phyloP scores from a whole-genome alignment of 106 monocot genomes.

The Apostasia shenzhenica region DNA sequence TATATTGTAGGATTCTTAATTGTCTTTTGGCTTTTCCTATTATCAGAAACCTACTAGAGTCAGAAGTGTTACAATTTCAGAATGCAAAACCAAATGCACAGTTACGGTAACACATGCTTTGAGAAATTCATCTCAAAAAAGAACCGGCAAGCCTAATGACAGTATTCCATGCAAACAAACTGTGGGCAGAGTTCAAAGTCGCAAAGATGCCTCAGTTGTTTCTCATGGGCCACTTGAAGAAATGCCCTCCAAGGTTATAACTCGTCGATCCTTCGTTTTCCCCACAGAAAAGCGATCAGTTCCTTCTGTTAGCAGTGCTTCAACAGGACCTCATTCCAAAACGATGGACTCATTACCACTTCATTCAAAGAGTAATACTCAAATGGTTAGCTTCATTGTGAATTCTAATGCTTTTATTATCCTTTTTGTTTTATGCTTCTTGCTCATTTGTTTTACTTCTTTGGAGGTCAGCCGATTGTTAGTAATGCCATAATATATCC shows the following conservation, averaged over 20 bases:
- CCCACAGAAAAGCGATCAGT: slow-evolving; percentile 25
- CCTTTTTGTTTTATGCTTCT: background rate
- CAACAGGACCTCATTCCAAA: slow-evolving; percentile 12
- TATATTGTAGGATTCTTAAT: background rate
- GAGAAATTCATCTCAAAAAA: slow-evolving; percentile 19
- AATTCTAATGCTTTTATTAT: slow-evolving; percentile 15
- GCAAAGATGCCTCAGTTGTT: slow-evolving; percentile 18
- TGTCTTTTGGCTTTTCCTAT: slow-evolving; percentile 1
- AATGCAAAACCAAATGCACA: slow-evolving; percentile 15
- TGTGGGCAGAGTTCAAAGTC: slow-evolving; percentile 19
- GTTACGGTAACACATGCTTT: slow-evolving; percentile 8
- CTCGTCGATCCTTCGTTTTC: slow-evolving; percentile 39
- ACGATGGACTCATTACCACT: slow-evolving; percentile 7
- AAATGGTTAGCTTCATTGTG: slow-evolving; percentile 1
- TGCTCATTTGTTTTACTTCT: background rate
- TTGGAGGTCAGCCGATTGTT: no score
- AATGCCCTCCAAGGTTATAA: slow-evolving; percentile 24
- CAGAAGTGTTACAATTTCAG: slow-evolving; percentile 11
- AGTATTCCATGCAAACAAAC: slow-evolving; percentile 7
- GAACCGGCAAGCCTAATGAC: slow-evolving; percentile 3
- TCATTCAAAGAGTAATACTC: slow-evolving; percentile 1
- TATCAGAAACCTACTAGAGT: slow-evolving; percentile 27
- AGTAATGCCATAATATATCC: background rate
- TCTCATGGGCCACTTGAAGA: slow-evolving; percentile 16
- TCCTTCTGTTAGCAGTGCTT: slow-evolving; percentile 13